These are phyloP conservation scores for Fusarium mundagurra DNA, from an alignment of 2,329 filamentous ascomycete species.

Conservation along the genomic window DNA sequence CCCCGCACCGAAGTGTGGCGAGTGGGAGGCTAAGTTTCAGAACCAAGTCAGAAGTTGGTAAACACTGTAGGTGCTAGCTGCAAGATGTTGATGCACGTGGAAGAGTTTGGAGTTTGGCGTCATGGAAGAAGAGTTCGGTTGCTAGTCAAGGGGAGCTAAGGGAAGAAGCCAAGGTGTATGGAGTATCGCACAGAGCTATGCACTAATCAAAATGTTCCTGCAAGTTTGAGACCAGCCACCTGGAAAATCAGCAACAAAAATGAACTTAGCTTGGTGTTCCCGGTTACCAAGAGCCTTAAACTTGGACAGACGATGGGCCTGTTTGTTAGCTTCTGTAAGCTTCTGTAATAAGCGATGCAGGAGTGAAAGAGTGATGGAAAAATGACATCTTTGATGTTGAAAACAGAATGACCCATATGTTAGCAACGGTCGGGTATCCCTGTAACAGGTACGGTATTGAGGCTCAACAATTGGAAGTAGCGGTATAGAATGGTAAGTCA, in stretches of 20 bases:
- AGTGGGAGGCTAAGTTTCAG: constrained; percentile 28
- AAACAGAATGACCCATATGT: background rate
- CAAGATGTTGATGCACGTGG: background rate
- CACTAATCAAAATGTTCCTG: background rate
- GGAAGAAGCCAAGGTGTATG: background rate
- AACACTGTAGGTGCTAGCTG: background rate
- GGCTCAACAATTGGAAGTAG: background rate
- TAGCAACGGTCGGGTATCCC: constrained; percentile 4
- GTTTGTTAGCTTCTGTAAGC: constrained; percentile 2
- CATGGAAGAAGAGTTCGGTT: constrained; percentile 6
- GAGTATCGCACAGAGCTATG: background rate
- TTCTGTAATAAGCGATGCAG: constrained; percentile 12
- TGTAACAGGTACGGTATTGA: background rate
- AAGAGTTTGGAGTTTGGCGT: constrained; percentile 23
- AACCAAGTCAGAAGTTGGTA: constrained; percentile 36
- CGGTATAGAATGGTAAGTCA: background rate
- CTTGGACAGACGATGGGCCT: constrained; percentile 10
- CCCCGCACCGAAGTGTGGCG: constrained; percentile 19
- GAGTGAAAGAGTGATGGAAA: constrained; percentile 12
- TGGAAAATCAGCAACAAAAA: background rate
- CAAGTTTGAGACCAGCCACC: background rate
- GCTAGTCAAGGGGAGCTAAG: background rate
- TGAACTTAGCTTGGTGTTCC: background rate
- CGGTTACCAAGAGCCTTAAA: background rate
- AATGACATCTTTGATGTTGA: constrained; percentile 21